Percentiles rank a stretch among this genome's conserved stretches.
These are phyloP conservation scores for Beauveria rudraprayagi DNA, from an alignment of 2,329 filamentous ascomycete species.

Conservation along the genomic window DNA sequence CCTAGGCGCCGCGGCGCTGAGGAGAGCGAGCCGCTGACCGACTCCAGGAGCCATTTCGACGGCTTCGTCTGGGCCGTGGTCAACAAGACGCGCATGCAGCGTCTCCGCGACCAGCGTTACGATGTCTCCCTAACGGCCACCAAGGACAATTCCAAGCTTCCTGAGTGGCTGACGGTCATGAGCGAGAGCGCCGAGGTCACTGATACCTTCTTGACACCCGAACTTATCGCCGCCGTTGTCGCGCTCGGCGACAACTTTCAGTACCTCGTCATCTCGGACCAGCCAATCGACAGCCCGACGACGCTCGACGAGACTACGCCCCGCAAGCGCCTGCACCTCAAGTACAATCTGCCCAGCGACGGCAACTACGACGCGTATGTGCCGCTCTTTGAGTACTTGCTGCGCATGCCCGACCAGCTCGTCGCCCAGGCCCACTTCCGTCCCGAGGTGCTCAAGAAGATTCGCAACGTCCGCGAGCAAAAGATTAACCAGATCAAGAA, in stretches of 20 bases:
- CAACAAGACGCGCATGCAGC: slow-evolving; percentile 90
- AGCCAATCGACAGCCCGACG: slow-evolving; percentile 76
- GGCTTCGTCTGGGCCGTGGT: slow-evolving; percentile 92
- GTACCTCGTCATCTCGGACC: slow-evolving; percentile 82
- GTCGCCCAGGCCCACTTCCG: slow-evolving; percentile 76
- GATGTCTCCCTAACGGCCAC: slow-evolving; percentile 88
- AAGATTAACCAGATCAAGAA: slow-evolving; percentile 73
- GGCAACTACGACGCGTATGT: slow-evolving; percentile 58
- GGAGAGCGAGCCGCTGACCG: slow-evolving; percentile 36
- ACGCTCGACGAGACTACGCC: slow-evolving; percentile 77
- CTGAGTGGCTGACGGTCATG: slow-evolving; percentile 88
- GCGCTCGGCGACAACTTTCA: slow-evolving; percentile 72
- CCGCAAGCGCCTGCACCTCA: slow-evolving; percentile 80
- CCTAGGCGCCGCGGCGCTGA: slow-evolving; percentile 53
- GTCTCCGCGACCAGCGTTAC: slow-evolving; percentile 84
- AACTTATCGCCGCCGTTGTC: slow-evolving; percentile 72
- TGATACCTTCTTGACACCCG: slow-evolving; percentile 76
- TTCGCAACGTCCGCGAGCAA: slow-evolving; percentile 71
- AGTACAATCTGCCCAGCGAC: slow-evolving; percentile 58
- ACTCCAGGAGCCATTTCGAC: slow-evolving; percentile 66
- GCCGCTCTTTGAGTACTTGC: slow-evolving; percentile 71
- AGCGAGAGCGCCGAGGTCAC: slow-evolving; percentile 94
- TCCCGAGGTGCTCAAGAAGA: slow-evolving; percentile 78
- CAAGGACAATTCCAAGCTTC: slow-evolving; percentile 86
- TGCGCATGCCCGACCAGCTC: slow-evolving; percentile 77